Percentiles rank a stretch among this genome's conserved stretches.
phyloP scores from a whole-genome alignment of 306 rosid species.

The Cyamopsis tetragonoloba region DNA sequence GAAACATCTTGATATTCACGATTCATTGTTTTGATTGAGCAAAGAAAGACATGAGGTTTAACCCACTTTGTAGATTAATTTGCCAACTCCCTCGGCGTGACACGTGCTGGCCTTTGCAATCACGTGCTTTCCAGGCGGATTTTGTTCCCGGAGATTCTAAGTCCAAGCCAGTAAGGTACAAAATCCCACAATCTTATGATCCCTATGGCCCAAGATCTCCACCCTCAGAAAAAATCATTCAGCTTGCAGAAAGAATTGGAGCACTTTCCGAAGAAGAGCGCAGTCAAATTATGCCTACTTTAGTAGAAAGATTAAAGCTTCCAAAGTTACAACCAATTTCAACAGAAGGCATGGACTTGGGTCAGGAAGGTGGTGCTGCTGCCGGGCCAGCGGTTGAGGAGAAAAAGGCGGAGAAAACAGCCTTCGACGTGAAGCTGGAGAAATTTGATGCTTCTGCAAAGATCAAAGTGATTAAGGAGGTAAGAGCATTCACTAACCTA shows the following conservation, averaged over 20 bases:
- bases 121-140: slow-evolving; percentile 40
- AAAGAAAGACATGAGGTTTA: slow-evolving; percentile 37
- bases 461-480: slow-evolving; percentile 57
- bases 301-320: slow-evolving; percentile 38
- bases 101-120: slow-evolving; percentile 13
- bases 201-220: slow-evolving; percentile 51
- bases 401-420: slow-evolving; percentile 50
- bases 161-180: slow-evolving; percentile 36
- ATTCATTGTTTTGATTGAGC: slow-evolving; percentile 21
- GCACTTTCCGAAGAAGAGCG: slow-evolving; percentile 43
- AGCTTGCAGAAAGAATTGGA: slow-evolving; percentile 43
- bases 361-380: slow-evolving; percentile 22
- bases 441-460: slow-evolving; percentile 47
- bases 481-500: slow-evolving; percentile 42
- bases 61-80: slow-evolving; percentile 34
- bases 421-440: slow-evolving; percentile 49
- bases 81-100: not conserved
- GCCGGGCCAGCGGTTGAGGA: slow-evolving; percentile 43
- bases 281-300: slow-evolving; percentile 39
- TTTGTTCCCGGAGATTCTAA: slow-evolving; percentile 34
- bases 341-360: slow-evolving; percentile 48
- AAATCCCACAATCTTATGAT: slow-evolving; percentile 44
- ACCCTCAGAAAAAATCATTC: slow-evolving; percentile 42
- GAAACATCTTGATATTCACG: slow-evolving; percentile 17
- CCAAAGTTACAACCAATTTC: slow-evolving; percentile 52